Conservation (phyloP, 2,329 filamentous ascomycete species). For the Colletotrichum sp. region DNA sequence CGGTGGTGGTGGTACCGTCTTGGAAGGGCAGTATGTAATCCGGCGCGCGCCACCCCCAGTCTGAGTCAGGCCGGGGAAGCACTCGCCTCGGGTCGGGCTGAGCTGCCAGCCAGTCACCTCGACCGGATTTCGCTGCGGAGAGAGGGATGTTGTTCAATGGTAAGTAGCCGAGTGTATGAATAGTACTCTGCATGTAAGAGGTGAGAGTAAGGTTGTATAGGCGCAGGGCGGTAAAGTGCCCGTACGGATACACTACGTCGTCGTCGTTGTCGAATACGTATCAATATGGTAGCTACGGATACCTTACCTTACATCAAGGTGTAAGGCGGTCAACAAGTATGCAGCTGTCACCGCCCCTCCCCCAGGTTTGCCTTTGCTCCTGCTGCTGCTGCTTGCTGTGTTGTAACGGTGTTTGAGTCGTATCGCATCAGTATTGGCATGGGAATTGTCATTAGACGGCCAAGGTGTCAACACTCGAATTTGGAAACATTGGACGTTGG, state of each 20-base stretch:
- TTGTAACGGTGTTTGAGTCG: background rate
- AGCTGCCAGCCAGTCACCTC: background rate
- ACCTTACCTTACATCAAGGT: background rate
- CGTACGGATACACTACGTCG: background rate
- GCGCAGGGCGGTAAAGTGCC: background rate
- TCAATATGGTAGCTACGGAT: background rate
- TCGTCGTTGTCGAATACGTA: background rate
- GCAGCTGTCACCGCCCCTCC: slow-evolving; percentile 13
- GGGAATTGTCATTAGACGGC: slow-evolving; percentile 1
- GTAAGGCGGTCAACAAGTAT: slow-evolving; percentile 8
- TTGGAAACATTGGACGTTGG: slow-evolving; percentile 16
- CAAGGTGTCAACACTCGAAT: background rate
- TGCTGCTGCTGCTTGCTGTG: background rate
- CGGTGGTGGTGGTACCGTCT: background rate
- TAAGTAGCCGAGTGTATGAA: background rate
- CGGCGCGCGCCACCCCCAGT: slow-evolving; percentile 15
- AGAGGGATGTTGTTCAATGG: background rate
- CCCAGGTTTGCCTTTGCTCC: background rate
- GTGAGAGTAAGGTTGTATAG: background rate
- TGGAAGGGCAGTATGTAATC: background rate
- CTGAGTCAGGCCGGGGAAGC: slow-evolving; percentile 20
- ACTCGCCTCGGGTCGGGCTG: background rate
- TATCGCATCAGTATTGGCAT: background rate
- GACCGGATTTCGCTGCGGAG: background rate
- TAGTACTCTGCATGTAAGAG: background rate